phyloP scores from a whole-genome alignment of 192 early-diverging fungal genomes.

The Linnemannia schmuckeri region DNA sequence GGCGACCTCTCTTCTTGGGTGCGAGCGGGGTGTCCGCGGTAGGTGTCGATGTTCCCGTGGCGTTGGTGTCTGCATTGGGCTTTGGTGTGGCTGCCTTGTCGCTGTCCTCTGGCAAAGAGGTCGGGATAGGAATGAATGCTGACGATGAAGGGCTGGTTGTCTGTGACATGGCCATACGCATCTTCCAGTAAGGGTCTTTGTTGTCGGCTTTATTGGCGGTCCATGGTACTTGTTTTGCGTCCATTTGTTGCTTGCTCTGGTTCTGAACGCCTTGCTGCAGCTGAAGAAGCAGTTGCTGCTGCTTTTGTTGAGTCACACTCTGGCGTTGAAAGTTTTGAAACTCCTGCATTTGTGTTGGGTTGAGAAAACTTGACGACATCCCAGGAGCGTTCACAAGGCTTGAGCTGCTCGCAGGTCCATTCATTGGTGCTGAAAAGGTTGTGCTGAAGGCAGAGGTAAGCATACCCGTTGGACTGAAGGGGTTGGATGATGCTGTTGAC shows the following conservation, averaged over 20 bases:
- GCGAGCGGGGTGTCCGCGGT: constrained; percentile 22
- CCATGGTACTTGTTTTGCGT: constrained; percentile 38
- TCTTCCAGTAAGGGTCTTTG: constrained; percentile 43
- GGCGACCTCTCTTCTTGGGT: constrained; percentile 55
- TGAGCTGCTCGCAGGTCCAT: background rate
- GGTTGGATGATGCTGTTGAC: constrained; percentile 9
- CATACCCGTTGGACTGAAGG: constrained; percentile 39
- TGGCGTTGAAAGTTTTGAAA: constrained; percentile 49
- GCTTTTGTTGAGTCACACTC: constrained; percentile 26
- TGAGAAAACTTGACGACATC: constrained; percentile 44
- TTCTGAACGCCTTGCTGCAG: constrained; percentile 40
- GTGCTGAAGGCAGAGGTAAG: constrained; percentile 25
- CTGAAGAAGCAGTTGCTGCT: constrained; percentile 38
- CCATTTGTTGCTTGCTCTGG: constrained; percentile 12
- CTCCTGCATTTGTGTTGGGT: constrained; percentile 51
- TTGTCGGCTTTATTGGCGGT: background rate
- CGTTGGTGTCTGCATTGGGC: background rate
- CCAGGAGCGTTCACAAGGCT: background rate
- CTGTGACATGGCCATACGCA: constrained; percentile 44
- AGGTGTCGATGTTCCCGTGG: background rate
- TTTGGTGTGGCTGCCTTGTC: background rate
- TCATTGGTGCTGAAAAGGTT: constrained; percentile 29
- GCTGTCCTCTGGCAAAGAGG: constrained; percentile 13
- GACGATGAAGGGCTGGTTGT: constrained; percentile 35
- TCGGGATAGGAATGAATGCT: constrained; percentile 32